Evolutionary conservation across 805 yeast species (phyloP), one percentile per base, ranked within the genome.

Genomic region (Kuraishia floccosa): DNA sequence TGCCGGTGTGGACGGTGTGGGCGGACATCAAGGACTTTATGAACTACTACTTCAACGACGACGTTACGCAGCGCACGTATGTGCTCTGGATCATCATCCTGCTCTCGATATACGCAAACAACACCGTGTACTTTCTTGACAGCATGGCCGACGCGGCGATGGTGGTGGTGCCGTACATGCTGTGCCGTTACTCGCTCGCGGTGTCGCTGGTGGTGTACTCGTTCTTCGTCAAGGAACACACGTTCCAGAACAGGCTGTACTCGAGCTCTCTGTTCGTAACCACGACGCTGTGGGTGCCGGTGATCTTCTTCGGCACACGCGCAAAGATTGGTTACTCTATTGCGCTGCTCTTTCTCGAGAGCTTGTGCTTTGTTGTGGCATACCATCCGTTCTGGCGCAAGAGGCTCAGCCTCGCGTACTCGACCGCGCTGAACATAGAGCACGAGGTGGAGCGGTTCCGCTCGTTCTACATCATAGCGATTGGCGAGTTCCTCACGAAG

Each of bases 1-100:
- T 68, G 13, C 80, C 79, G 0, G 63, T 73, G n/a, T 76, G 73
- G 70, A 64, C 63, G 14, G 68, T 75, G 15, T 76, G 83, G 82
- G 48, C 63, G n/a, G 81, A 74, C 41, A 54, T 75, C 35, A 69
- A 72, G 42, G 80, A 73, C 35, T 62, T 74, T 41, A 70, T 72
- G 63, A 72, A 76, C 48, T 73, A 71, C 43, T 75, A 72, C 49
- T 76, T 65, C 44, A 70, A 57, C 35, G 76, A 73, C 40, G 82
- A 76, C 47, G 47, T 75, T 30, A 43, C 68, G 4, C 83, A 76
- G 43, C 62, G 65, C 33, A 6, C 54, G 1, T 68, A 63, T 43
- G 60, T 74, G 12, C 37, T 72, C 13, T 72, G 78, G 79, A 59
- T 66, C 12, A 47, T 75, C 39, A 42, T 53, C 1, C 47, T 74